A percentile compares a stretch with the other conserved stretches of the same genome.
These are phyloP conservation scores for Monosporascus sp. DNA, from an alignment of 2,329 filamentous ascomycete species.

Conservation along the genomic window DNA sequence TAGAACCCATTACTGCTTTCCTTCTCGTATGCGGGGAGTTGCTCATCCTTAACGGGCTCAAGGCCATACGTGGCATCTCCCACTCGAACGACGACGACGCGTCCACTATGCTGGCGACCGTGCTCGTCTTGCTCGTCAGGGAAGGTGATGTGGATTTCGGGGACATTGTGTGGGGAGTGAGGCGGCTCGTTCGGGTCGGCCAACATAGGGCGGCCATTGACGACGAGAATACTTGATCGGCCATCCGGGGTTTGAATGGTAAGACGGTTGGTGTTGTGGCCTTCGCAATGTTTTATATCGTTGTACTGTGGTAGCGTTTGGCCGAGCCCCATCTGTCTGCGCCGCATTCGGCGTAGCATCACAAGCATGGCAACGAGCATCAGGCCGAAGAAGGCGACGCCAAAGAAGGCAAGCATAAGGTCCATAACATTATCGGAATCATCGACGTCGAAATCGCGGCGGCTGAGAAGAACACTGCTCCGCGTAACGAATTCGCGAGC, in stretches of 20 bases:
- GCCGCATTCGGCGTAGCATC: slow-evolving; percentile 61
- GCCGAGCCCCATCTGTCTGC: slow-evolving; percentile 40
- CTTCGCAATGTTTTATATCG: slow-evolving; percentile 46
- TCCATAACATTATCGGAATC: slow-evolving; percentile 60
- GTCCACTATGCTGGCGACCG: slow-evolving; percentile 75
- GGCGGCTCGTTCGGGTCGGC: slow-evolving; percentile 71
- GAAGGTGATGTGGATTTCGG: slow-evolving; percentile 97
- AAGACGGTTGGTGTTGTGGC: slow-evolving; percentile 47
- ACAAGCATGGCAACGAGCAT: slow-evolving; percentile 63
- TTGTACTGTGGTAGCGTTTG: slow-evolving; percentile 66
- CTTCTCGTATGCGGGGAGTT: slow-evolving; percentile 84
- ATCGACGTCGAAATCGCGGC: slow-evolving; percentile 35
- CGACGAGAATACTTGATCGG: slow-evolving; percentile 67
- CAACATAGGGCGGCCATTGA: slow-evolving; percentile 68
- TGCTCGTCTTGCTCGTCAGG: slow-evolving; percentile 87
- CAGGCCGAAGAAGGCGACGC: slow-evolving; percentile 68
- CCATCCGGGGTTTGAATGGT: slow-evolving; percentile 54
- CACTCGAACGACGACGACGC: slow-evolving; percentile 86
- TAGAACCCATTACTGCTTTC: slow-evolving; percentile 76
- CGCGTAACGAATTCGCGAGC: slow-evolving; percentile 33
- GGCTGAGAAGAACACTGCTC: slow-evolving; percentile 37
- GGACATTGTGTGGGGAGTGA: slow-evolving; percentile 73
- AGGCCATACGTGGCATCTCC: slow-evolving; percentile 84
- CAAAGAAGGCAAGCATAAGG: slow-evolving; percentile 73
- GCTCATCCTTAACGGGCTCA: slow-evolving; percentile 75